Evolutionary conservation across 192 early-diverging fungal genomes (phyloP), one percentile per base, ranked within the genome.

Genomic region (Backusella westeae): DNA sequence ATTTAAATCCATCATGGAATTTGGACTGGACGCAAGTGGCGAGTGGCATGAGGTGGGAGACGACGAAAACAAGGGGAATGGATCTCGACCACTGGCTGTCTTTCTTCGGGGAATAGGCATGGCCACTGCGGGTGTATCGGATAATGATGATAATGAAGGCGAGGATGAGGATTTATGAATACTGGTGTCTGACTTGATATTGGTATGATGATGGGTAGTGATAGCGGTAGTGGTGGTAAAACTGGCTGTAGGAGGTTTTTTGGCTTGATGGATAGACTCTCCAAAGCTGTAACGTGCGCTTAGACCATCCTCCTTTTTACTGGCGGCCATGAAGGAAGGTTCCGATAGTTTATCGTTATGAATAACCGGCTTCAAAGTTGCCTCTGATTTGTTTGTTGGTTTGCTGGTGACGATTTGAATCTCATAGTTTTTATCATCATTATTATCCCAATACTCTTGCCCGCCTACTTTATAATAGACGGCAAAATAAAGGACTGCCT

Each of bases 401-500:
- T 63, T 63, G 10, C 12, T 63, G 21, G 56, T 23, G 26, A 35
- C 81, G 42, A 84, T 81, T 72, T 85, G 82, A 72, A 94, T 84
- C 75, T 90, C 85, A 86, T 95, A 95, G 84, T 98, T 98, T 70
- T 84, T 78, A 56, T 93, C 93, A 69, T 81, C 77, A 88, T 98
- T 98, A 83, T 94, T 98, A 87, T 98, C 96, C 96, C 96, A 98
- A 81, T 90, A 87, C 81, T 93, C 92, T 19, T 67, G 63, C 1
- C 89, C 91, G 8, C 83, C 85, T 23, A 95, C 95, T 34, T 80
- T 83, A 83, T 94, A 96, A 15, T 89, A 83, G 42, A 89, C 86
- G n/a, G 90, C 90, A 76, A 94, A 85, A 52, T 88, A 90, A 73
- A 94, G 82, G 0, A 86, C 86, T 29, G 85, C 86, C 23, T 66